These are phyloP conservation scores for Paraphoma chrysanthemicola DNA, from an alignment of 2,329 filamentous ascomycete species.

Conservation along the genomic window DNA sequence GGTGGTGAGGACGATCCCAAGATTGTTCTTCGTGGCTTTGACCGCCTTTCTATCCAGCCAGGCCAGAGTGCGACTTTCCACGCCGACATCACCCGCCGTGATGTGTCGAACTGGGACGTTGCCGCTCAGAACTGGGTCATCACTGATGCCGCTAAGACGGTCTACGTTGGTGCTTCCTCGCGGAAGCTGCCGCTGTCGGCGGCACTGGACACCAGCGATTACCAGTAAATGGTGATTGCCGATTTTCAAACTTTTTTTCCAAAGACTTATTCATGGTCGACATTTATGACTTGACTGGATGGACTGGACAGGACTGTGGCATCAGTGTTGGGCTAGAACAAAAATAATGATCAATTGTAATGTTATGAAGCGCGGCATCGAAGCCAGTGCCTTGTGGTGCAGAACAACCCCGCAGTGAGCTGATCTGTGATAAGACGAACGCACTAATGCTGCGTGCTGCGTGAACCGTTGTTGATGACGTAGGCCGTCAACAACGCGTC, in stretches of 20 bases:
- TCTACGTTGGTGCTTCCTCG: conserved; percentile 66
- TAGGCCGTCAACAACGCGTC: neutral
- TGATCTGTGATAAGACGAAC: neutral
- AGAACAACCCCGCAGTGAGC: neutral
- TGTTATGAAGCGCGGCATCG: neutral
- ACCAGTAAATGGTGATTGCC: conserved; percentile 1
- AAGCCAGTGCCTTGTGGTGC: neutral
- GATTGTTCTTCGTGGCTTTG: conserved; percentile 78
- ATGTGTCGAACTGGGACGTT: conserved; percentile 87
- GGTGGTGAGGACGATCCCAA: conserved; percentile 76
- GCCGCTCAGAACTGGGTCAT: conserved; percentile 83
- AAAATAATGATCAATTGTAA: conserved; percentile 9
- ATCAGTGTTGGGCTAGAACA: neutral
- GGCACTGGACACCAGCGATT: conserved; percentile 30
- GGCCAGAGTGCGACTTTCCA: conserved; percentile 72
- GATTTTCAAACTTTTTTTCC: too few species aligned
- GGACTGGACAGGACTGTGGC: neutral
- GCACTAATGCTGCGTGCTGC: neutral
- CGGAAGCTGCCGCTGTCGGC: conserved; percentile 61
- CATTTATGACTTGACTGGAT: neutral
- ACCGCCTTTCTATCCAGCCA: conserved; percentile 74
- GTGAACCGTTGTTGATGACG: neutral
- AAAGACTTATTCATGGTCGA: neutral
- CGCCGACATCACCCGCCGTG: conserved; percentile 75
- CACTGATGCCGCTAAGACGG: conserved; percentile 62